These are phyloP conservation scores for Lactarius pseudohatsudake DNA, from an alignment of 768 basidiomycete genomes.

Conservation along the genomic window DNA sequence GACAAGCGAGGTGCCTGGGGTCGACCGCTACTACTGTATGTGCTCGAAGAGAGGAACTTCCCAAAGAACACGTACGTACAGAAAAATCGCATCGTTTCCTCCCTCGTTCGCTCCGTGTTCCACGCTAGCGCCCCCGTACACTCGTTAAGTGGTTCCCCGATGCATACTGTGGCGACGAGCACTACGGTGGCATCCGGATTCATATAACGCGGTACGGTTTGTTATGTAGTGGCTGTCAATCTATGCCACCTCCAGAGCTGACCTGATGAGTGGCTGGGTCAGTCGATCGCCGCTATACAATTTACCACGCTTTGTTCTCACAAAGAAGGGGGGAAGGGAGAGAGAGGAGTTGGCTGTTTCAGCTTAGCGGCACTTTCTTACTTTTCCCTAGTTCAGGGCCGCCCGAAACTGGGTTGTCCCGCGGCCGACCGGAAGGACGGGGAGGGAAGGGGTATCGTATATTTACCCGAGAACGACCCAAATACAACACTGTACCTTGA, in stretches of 20 bases:
- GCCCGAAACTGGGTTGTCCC: neutral
- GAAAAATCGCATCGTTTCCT: neutral
- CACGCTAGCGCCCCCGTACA: neutral
- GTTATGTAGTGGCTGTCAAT: neutral
- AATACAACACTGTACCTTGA: neutral
- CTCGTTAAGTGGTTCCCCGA: slow-evolving; percentile 68
- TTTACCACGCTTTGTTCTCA: slow-evolving; percentile 34
- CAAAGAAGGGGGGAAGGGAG: neutral
- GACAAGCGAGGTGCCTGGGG: slow-evolving; percentile 58
- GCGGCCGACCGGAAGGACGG: neutral
- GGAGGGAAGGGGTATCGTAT: neutral
- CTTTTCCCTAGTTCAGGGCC: neutral
- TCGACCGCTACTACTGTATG: slow-evolving; percentile 61
- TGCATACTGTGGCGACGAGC: slow-evolving; percentile 58
- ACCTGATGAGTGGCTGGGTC: neutral
- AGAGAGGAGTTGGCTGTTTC: neutral
- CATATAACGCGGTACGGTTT: slow-evolving; percentile 65
- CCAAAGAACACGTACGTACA: slow-evolving; percentile 58
- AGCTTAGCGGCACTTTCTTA: neutral
- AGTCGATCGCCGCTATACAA: slow-evolving; percentile 40
- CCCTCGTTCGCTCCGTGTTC: no score
- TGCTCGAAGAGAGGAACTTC: slow-evolving; percentile 62
- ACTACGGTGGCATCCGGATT: slow-evolving; percentile 58
- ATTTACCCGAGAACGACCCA: neutral
- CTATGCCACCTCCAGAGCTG: neutral